A percentile compares a stretch with the other conserved stretches of the same genome.
Evolutionary conservation across 139 green algal species (phyloP).

Genomic region (Coelastrella sp.): DNA sequence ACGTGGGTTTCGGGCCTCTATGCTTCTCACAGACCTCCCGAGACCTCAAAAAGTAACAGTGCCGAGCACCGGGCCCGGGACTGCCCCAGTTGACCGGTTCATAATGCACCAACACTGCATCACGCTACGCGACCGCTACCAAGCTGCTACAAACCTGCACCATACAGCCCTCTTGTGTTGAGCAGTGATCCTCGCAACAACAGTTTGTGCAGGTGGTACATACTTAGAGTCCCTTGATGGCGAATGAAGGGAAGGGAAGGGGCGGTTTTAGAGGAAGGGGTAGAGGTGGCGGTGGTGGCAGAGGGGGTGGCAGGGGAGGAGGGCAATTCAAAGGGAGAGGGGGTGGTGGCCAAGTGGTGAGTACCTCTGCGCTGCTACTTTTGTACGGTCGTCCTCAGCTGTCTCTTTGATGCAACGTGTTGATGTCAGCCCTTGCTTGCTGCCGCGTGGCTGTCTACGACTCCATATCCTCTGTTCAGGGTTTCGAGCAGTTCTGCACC

Average conservation of each 20-base stretch:
- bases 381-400: too few species aligned
- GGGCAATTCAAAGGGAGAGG: not conserved
- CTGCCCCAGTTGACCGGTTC: too few species aligned
- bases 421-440: not conserved
- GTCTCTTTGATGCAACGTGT: not conserved
- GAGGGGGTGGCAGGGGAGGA: constrained; percentile 5
- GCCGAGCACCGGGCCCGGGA: too few species aligned
- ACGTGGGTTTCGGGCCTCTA: too few species aligned
- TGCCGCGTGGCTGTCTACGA: not conserved
- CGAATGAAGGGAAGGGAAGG: not conserved
- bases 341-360: constrained; percentile 34
- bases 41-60: too few species aligned
- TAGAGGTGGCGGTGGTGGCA: not conserved
- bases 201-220: not conserved
- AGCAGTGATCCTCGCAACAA: not conserved
- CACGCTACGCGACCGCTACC: not conserved
- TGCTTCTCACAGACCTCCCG: too few species aligned
- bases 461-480: too few species aligned
- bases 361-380: not conserved
- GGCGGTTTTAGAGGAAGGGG: not conserved
- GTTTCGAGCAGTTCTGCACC: too few species aligned
- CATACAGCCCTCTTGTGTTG: not conserved
- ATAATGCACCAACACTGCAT: not conserved
- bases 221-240: not conserved
- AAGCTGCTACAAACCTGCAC: not conserved